A percentile compares a stretch with the other conserved stretches of the same genome.
Conservation (phyloP, 2,329 filamentous ascomycete species). For the Hyphodiscus sp. region DNA sequence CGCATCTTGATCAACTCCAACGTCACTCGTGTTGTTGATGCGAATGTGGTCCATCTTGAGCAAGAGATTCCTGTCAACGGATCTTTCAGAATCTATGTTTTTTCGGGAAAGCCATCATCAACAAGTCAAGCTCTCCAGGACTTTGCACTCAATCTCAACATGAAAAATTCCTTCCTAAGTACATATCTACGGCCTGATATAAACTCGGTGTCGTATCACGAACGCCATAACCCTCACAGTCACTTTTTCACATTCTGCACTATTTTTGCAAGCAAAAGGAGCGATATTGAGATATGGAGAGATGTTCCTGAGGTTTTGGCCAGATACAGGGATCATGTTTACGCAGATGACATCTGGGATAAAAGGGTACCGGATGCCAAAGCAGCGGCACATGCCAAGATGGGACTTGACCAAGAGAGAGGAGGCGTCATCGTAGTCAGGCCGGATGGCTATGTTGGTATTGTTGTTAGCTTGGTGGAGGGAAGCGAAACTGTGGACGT, state of each 20-base stretch:
- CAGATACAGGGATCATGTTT: slow-evolving; percentile 75
- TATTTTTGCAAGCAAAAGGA: slow-evolving; percentile 62
- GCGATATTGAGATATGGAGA: slow-evolving; percentile 64
- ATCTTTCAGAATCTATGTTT: slow-evolving; percentile 79
- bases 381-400: slow-evolving; percentile 77
- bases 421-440: slow-evolving; percentile 79
- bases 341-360: slow-evolving; percentile 79
- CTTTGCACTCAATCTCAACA: slow-evolving; percentile 58
- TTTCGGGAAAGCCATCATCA: slow-evolving; percentile 61
- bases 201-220: slow-evolving; percentile 62
- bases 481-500: slow-evolving; percentile 75
- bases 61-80: slow-evolving; percentile 87
- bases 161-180: slow-evolving; percentile 65
- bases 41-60: slow-evolving; percentile 84
- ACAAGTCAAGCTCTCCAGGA: slow-evolving; percentile 61
- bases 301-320: slow-evolving; percentile 65
- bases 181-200: slow-evolving; percentile 58
- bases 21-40: slow-evolving; percentile 81
- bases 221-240: slow-evolving; percentile 79
- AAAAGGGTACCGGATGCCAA: slow-evolving; percentile 60
- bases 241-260: slow-evolving; percentile 74
- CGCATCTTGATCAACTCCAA: slow-evolving; percentile 70
- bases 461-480: slow-evolving; percentile 66
- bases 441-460: slow-evolving; percentile 81
- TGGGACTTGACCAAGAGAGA: slow-evolving; percentile 67